Evolutionary conservation across 768 basidiomycete species (phyloP).

Genomic region (Kwoniella sp.): DNA sequence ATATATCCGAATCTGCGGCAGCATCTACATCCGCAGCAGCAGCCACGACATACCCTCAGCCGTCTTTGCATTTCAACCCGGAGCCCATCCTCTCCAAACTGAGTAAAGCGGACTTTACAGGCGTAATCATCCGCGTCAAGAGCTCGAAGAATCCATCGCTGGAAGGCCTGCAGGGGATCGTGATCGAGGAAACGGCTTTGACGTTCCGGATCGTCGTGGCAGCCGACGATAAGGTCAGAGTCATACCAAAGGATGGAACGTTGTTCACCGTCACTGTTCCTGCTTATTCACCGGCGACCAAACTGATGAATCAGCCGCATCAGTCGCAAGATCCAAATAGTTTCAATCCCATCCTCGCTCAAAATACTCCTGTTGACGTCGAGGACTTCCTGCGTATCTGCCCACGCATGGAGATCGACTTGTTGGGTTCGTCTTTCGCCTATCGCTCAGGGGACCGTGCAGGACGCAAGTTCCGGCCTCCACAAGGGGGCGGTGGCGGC

Average conservation of each 20-base stretch:
- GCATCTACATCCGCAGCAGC: background rate
- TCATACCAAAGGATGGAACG: slow-evolving; percentile 50
- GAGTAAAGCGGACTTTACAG: slow-evolving; percentile 54
- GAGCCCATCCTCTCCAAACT: slow-evolving; percentile 44
- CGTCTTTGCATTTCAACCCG: slow-evolving; percentile 2
- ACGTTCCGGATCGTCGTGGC: slow-evolving; percentile 49
- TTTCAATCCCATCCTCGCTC: background rate
- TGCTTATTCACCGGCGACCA: slow-evolving; percentile 37
- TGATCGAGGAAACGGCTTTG: slow-evolving; percentile 52
- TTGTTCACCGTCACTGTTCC: slow-evolving; percentile 47
- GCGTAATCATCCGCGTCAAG: slow-evolving; percentile 28
- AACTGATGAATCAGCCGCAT: background rate
- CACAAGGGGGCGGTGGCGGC: slow-evolving; percentile 39
- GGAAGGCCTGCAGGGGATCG: slow-evolving; percentile 38
- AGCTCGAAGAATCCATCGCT: slow-evolving; percentile 39
- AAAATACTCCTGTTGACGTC: slow-evolving; percentile 20
- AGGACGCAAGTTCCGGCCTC: slow-evolving; percentile 51
- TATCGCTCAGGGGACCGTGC: slow-evolving; percentile 49
- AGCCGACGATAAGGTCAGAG: slow-evolving; percentile 22
- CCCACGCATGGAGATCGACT: slow-evolving; percentile 41
- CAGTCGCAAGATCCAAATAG: background rate
- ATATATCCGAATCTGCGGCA: background rate
- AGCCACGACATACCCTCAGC: background rate
- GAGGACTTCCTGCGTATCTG: slow-evolving; percentile 15
- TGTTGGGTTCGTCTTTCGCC: slow-evolving; percentile 45